Conservation (phyloP, 2,329 filamentous ascomycete species). For the Pseudogymnoascus pannorum region DNA sequence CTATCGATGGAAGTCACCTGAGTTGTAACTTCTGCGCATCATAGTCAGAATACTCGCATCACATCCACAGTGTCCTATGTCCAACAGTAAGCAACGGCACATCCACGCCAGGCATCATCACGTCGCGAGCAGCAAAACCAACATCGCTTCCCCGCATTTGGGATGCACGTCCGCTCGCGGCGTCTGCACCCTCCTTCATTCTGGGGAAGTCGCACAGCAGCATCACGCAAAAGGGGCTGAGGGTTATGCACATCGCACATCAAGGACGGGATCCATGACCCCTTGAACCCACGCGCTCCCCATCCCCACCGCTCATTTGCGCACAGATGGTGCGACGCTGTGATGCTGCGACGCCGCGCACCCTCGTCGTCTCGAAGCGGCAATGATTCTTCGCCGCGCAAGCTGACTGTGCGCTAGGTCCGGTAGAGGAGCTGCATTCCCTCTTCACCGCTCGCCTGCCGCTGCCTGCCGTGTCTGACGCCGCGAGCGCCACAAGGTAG, state of each 20-base stretch:
- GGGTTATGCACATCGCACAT: slow-evolving; percentile 1
- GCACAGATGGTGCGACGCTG: background rate
- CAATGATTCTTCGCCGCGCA: background rate
- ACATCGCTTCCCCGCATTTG: background rate
- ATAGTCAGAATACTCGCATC: slow-evolving; percentile 1
- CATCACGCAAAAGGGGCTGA: background rate
- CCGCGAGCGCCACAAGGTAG: background rate
- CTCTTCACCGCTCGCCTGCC: background rate
- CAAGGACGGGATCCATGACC: background rate
- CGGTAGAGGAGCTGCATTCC: background rate
- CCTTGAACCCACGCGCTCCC: background rate
- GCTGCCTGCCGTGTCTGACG: background rate
- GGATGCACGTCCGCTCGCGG: background rate
- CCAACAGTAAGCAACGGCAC: background rate
- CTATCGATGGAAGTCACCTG: background rate
- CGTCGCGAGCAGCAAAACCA: background rate
- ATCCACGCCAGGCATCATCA: background rate
- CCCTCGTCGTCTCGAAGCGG: background rate
- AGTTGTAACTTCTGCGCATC: background rate
- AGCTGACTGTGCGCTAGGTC: background rate
- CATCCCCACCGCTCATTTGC: slow-evolving; percentile 1
- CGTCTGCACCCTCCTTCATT: background rate
- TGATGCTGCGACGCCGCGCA: background rate
- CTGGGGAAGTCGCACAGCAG: background rate
- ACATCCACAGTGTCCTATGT: background rate